phyloP scores from a whole-genome alignment of 345 rosid species.

The Schrenkiella parvula region DNA sequence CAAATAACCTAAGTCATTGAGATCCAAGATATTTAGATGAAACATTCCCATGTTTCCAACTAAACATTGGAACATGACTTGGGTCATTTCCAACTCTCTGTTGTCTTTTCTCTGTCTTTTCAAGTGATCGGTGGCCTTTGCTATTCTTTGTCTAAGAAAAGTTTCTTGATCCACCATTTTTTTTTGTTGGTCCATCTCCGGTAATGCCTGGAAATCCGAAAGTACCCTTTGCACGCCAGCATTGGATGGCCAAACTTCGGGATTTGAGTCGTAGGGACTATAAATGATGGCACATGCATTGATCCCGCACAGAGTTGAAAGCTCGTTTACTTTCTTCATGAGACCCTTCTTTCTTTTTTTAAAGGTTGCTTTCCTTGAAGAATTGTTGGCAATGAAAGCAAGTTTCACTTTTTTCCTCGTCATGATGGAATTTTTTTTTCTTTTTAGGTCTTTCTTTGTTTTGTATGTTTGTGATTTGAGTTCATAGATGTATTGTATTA shows the following conservation, averaged over 20 bases:
- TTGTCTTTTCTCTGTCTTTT: slow-evolving; percentile 21
- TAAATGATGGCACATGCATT: slow-evolving; percentile 28
- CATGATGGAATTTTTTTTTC: neutral
- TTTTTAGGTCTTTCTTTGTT: neutral
- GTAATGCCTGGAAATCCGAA: slow-evolving; percentile 10
- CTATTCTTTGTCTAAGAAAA: slow-evolving; percentile 22
- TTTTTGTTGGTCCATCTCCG: slow-evolving; percentile 32
- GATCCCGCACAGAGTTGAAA: slow-evolving; percentile 30
- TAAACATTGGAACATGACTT: slow-evolving; percentile 33
- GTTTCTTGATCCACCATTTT: slow-evolving; percentile 36
- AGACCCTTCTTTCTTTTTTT: slow-evolving; percentile 36
- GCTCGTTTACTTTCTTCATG: slow-evolving; percentile 30
- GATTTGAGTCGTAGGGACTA: slow-evolving; percentile 25
- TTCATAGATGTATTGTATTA: neutral
- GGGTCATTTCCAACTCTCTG: slow-evolving; percentile 27
- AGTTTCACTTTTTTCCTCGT: slow-evolving; percentile 37
- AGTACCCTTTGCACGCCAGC: slow-evolving; percentile 22
- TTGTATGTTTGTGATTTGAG: neutral
- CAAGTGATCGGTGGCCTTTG: neutral
- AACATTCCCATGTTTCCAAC: neutral
- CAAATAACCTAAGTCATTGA: slow-evolving; percentile 29
- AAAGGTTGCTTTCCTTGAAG: slow-evolving; percentile 19
- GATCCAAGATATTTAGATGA: slow-evolving; percentile 27
- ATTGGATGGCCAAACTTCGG: slow-evolving; percentile 34
- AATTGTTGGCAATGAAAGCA: slow-evolving; percentile 30